Evolutionary conservation across 495 filamentous ascomycete genomes (phyloP), one percentile per base, ranked within the genome.

Genomic region (Annulohypoxylon moriforme): DNA sequence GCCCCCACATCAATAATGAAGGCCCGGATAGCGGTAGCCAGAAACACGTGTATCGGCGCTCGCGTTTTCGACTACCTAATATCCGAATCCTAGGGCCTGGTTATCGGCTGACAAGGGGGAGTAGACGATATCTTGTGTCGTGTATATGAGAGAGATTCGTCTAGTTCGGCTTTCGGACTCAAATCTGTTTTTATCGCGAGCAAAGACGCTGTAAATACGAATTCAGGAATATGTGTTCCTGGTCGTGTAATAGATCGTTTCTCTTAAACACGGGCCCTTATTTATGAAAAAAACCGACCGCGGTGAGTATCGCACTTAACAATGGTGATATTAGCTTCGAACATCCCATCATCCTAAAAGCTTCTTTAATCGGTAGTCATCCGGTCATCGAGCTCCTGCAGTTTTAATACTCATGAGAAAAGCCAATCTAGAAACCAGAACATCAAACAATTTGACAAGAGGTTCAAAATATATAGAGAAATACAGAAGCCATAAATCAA

Each of bases 11-110:
- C 22, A 1, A 1, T 7, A 13, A 36, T 20, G 6, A 13, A 56
- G 31, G 29, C 22, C 52, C 52, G 27, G 27, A 6, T 36, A 18
- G 31, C 27, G 8, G 18, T 34, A 7, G n/a, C 31, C 16, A 16
- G n/a, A 56, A 22, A 20, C 31, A 56, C 52, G 27, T 58, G 31
- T 40, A 20, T 58, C 55, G 55, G 55, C 11, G 33, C 55, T 58
- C 55, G 55, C 55, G 55, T 40, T 16, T 58, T 58, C 7, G 55
- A 25, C 11, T 4, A n/a, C n/a, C n/a, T n/a, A 25, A 58, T 20
- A 58, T 20, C 33, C 55, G 55, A 58, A 14, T n/a, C 25, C 22
- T 24, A 18, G 9, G 7, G 14, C 34, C 10, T 31, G n/a, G 27
- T 55, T 25, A n/a, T 33, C 11, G 7, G 53, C 31, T 57, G 53